Conservation (phyloP, 768 basidiomycete genomes). For the Amanita jacksonii region DNA sequence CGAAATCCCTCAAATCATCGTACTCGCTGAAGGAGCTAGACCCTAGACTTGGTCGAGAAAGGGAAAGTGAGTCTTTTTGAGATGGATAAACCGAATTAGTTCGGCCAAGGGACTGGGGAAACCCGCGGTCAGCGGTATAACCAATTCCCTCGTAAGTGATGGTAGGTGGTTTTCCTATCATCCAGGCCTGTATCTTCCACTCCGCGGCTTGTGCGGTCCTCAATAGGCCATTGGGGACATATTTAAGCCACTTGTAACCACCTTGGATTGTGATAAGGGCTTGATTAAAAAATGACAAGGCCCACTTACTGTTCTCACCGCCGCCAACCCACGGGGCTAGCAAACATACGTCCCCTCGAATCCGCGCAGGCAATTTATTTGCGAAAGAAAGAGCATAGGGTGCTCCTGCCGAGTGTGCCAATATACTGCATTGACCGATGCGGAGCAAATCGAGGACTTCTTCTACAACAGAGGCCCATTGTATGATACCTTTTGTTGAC, state of each 20-base stretch:
- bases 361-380: slow-evolving; percentile 60
- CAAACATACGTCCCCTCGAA: slow-evolving; percentile 78
- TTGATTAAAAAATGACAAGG: slow-evolving; percentile 7
- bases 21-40: slow-evolving; percentile 78
- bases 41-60: slow-evolving; percentile 58
- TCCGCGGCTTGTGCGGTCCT: slow-evolving; percentile 96
- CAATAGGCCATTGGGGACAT: slow-evolving; percentile 86
- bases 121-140: slow-evolving; percentile 40
- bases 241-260: slow-evolving; percentile 95
- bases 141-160: slow-evolving; percentile 82
- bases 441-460: slow-evolving; percentile 79
- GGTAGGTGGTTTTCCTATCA: slow-evolving; percentile 91
- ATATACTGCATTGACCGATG: slow-evolving; percentile 73
- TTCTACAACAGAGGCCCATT: slow-evolving; percentile 87
- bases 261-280: slow-evolving; percentile 27
- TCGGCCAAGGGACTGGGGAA: slow-evolving; percentile 15
- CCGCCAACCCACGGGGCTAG: slow-evolving; percentile 97
- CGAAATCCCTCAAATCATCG: slow-evolving; percentile 80
- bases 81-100: slow-evolving; percentile 21
- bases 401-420: slow-evolving; percentile 94
- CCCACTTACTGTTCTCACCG: slow-evolving; percentile 68
- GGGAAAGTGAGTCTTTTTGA: slow-evolving; percentile 23
- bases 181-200: slow-evolving; percentile 96
- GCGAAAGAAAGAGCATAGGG: slow-evolving; percentile 91
- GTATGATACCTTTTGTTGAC: slow-evolving; percentile 69